A percentile compares a stretch with the other conserved stretches of the same genome.
Conservation (phyloP, 805 yeast species). For the Saturnispora diversa region DNA sequence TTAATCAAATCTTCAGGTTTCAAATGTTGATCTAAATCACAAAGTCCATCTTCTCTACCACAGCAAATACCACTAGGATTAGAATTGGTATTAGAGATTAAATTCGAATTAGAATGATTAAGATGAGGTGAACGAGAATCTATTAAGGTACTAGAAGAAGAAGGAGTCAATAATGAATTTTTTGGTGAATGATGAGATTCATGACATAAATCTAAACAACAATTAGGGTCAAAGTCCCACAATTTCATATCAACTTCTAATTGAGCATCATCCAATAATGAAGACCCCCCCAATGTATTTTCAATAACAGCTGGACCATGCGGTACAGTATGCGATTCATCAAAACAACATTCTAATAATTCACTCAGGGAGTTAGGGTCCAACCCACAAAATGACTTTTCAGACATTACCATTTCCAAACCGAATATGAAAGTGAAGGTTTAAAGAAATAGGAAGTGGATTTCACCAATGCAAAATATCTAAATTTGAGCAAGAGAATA, state of each 20-base stretch:
- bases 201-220: constrained; percentile 8
- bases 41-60: constrained; percentile 4
- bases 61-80: constrained; percentile 5
- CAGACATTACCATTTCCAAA: too few relatives aligned
- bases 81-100: too few relatives aligned
- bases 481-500: too few relatives aligned
- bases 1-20: constrained; percentile 1
- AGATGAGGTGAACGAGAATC: too few relatives aligned
- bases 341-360: constrained; percentile 16
- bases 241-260: constrained; percentile 5
- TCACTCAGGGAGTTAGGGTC: constrained; percentile 12
- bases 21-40: constrained; percentile 9
- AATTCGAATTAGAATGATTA: too few relatives aligned
- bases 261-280: neutral
- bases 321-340: constrained; percentile 12
- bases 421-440: too few relatives aligned
- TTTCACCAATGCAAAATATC: too few relatives aligned
- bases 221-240: constrained; percentile 11
- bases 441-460: too few relatives aligned
- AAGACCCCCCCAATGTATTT: neutral
- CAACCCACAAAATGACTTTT: constrained; percentile 9
- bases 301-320: constrained; percentile 4
- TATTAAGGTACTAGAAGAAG: constrained; percentile 1
- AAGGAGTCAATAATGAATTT: neutral
- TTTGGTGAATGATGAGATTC: neutral